These are phyloP conservation scores for Cryoendolithus antarcticus DNA, from an alignment of 2,329 filamentous ascomycete genomes.

Conservation along the genomic window DNA sequence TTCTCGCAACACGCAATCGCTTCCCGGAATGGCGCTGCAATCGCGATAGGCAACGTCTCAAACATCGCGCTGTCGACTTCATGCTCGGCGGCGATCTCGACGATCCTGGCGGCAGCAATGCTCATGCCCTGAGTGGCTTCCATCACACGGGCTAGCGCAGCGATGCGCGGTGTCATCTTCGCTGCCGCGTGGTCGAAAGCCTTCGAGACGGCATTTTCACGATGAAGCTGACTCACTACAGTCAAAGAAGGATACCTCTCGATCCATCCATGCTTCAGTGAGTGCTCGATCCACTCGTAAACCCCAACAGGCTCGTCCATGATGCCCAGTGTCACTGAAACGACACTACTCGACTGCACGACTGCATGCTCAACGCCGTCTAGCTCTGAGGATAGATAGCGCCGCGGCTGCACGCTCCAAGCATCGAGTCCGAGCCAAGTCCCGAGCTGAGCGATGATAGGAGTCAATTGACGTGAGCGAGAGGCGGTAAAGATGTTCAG, in stretches of 20 bases:
- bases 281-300: slow-evolving; percentile 21
- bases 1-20: slow-evolving; percentile 70
- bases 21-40: slow-evolving; percentile 69
- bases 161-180: slow-evolving; percentile 13
- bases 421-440: slow-evolving; percentile 65
- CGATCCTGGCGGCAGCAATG: slow-evolving; percentile 9
- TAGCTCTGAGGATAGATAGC: slow-evolving; percentile 40
- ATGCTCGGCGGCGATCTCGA: slow-evolving; percentile 55
- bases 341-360: slow-evolving; percentile 13
- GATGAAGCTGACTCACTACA: slow-evolving; percentile 12
- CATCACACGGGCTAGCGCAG: slow-evolving; percentile 14
- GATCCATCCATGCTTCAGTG: slow-evolving; percentile 7
- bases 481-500: slow-evolving; percentile 28
- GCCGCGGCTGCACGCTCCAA: slow-evolving; percentile 43
- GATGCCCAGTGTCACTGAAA: slow-evolving; percentile 5
- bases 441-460: slow-evolving; percentile 67
- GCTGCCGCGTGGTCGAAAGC: slow-evolving; percentile 3
- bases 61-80: slow-evolving; percentile 56
- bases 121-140: slow-evolving; percentile 12
- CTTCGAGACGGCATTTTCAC: slow-evolving; percentile 4
- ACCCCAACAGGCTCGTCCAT: slow-evolving; percentile 18
- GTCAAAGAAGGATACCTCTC: slow-evolving; percentile 15
- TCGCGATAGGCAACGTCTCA: slow-evolving; percentile 72
- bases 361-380: slow-evolving; percentile 38
- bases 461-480: slow-evolving; percentile 37